Evolutionary conservation across 2,329 filamentous ascomycete genomes (phyloP), one percentile per base, ranked within the genome.

Genomic region (Calonectria montana): DNA sequence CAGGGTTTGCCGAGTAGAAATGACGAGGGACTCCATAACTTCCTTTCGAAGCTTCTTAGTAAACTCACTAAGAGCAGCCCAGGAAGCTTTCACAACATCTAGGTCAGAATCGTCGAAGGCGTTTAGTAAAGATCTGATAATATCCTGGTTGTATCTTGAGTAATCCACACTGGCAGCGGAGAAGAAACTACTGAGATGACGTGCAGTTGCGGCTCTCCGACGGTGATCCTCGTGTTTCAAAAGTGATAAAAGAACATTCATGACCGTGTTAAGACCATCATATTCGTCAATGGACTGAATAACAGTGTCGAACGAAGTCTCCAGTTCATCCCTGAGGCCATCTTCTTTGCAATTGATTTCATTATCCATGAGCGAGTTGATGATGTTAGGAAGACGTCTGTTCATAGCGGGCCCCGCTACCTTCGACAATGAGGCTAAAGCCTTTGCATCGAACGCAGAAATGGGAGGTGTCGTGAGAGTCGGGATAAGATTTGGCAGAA

Each of bases 291-390:
- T 95, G 23, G 96, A 98, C 63, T 96, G 87, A 71, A 99, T 89
- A 7, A 99, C 94, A 0, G 94, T 94, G 81, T 98, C 94, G 79
- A 99, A 97, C 0, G 97, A 94, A 62, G 87, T 86, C 76, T 94
- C 91, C 13, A 99, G 88, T 73, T 98, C 96, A 48, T 84, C 84
- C 29, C 88, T 90, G 41, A 97, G 91, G 9, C 86, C 85, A n/a
- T 94, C 93, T 69, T 98, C 94, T 74, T 92, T 91, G 81, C 90
- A 91, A 67, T 89, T 88, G 71, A 98, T 91, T 63, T 98, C 94
- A 76, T 95, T 97, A 82, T 98, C 96, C 92, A 98, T 95, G 55
- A 99, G 89, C 2, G 95, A 93, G 82, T 97, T 98, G 83, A 99
- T 90, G 74, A 99, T 98, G 73, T 91, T 94, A 18, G 96, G 95